Base-by-base conservation (phyloP, 257 asterid species). In the Nicotiana otophora region DNA sequence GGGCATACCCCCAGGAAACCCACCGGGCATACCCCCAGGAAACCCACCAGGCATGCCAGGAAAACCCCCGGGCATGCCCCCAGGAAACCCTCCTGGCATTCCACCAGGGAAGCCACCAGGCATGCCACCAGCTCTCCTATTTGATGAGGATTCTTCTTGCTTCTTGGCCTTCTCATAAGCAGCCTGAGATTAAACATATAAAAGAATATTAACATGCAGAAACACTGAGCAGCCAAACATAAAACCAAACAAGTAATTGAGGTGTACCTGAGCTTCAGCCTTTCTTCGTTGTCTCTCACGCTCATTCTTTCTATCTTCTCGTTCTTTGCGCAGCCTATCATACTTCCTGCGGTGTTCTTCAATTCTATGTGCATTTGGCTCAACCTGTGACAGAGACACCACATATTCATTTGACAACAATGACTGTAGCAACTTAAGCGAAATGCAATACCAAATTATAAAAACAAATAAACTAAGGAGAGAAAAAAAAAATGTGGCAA, bases 121-220 rank as follows among this genome's bases (percentile, higher is more conserved):
- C 84, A 87, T 81, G 1, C 92, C 89, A 23, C 95, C 98, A 51
- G 92, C 68, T 81, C 94, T 83, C 86, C 84, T 82, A 74, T 93
- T 91, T 19, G 99, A 92, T 31, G 92, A 89, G 76, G 98, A 90
- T 85, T 93, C 91, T 80, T 96, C 99, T 77, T 91, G 85, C 84
- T 92, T 93, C 93, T 96, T 93, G 69, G 97, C 97, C 92, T 90
- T 92, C 81, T 94, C 98, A 90, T 96, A 96, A 60, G 95, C 98
- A 87, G 99, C 99, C 99, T 96, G 77, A 75, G 28, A 76, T 26
- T 80, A 54, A 63, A 28, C 16, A 77, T 19, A 83, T 53, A 77
- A 33, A 31, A 5, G 23, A 57, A 67, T 70, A 78, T 84, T 42
- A 70, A 80, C n/a, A 63, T 68, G 14, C 67, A 83, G 60, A 83